Evolutionary conservation across 805 yeast species (phyloP).

Genomic region (Candida krabiensis): DNA sequence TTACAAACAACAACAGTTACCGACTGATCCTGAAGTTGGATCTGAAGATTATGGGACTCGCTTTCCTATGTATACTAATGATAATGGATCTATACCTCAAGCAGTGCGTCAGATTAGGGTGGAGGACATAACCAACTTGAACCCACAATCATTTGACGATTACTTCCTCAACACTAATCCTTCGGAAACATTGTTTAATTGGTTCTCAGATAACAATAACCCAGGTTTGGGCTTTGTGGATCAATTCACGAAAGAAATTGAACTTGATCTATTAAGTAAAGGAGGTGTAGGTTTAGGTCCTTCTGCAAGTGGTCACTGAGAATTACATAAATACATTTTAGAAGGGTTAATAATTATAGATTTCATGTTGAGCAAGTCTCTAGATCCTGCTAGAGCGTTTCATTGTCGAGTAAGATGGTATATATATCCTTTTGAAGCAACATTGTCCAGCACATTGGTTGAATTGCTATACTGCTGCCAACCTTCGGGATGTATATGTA

Average conservation of each 20-base stretch:
- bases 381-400: too few relatives aligned
- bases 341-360: too few relatives aligned
- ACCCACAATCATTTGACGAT: constrained; percentile 34
- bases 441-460: too few relatives aligned
- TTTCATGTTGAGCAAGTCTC: too few relatives aligned
- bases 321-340: too few relatives aligned
- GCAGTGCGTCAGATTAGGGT: constrained; percentile 1
- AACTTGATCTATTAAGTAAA: constrained; percentile 53
- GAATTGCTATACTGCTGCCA: too few relatives aligned
- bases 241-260: constrained; percentile 80
- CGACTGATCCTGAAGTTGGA: background rate
- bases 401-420: too few relatives aligned
- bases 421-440: too few relatives aligned
- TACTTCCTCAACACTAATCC: constrained; percentile 32
- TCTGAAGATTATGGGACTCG: background rate
- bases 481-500: too few relatives aligned
- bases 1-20: constrained; percentile 4
- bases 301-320: too few relatives aligned
- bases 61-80: background rate
- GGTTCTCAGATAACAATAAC: constrained; percentile 48
- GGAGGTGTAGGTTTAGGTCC: constrained; percentile 17
- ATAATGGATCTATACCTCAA: background rate
- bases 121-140: constrained; percentile 14
- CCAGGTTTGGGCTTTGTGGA: constrained; percentile 64
- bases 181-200: constrained; percentile 43